phyloP scores from a whole-genome alignment of 2,329 filamentous ascomycete species.

The Cryphonectria parasitica region DNA sequence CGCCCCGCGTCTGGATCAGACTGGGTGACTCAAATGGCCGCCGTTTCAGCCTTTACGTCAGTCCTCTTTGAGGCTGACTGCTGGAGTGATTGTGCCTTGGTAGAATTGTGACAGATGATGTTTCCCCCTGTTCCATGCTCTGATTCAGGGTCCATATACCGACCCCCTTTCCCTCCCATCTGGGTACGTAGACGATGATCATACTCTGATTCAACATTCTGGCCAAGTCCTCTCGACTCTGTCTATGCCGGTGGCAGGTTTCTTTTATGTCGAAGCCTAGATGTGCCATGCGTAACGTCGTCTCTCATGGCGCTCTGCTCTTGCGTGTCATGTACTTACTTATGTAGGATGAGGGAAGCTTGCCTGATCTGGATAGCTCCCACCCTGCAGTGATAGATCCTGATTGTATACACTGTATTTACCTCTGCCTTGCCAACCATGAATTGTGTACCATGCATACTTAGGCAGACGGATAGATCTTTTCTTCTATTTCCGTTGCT shows the following conservation, averaged over 20 bases:
- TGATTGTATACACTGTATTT: neutral
- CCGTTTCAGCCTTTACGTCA: conserved; percentile 4
- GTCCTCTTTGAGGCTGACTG: neutral
- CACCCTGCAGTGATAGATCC: neutral
- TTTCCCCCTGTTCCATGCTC: neutral
- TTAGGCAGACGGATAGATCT: conserved; percentile 11
- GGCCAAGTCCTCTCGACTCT: conserved; percentile 16
- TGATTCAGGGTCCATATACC: neutral
- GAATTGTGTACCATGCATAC: conserved; percentile 8
- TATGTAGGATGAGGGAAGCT: conserved; percentile 10
- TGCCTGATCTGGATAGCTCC: conserved; percentile 25
- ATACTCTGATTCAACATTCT: neutral
- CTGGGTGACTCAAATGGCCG: neutral
- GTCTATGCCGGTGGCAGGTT: conserved; percentile 13
- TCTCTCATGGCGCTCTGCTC: neutral
- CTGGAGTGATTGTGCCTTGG: neutral
- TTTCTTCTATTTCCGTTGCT: neutral
- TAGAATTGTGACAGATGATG: neutral
- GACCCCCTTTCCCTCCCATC: neutral
- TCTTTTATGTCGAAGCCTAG: conserved; percentile 22
- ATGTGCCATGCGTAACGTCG: neutral
- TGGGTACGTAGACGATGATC: neutral
- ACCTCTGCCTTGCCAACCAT: conserved; percentile 6
- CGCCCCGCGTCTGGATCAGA: conserved; percentile 7
- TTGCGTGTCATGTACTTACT: neutral